Evolutionary conservation across 2,329 filamentous ascomycete species (phyloP).

Genomic region (Didymella lethalis): DNA sequence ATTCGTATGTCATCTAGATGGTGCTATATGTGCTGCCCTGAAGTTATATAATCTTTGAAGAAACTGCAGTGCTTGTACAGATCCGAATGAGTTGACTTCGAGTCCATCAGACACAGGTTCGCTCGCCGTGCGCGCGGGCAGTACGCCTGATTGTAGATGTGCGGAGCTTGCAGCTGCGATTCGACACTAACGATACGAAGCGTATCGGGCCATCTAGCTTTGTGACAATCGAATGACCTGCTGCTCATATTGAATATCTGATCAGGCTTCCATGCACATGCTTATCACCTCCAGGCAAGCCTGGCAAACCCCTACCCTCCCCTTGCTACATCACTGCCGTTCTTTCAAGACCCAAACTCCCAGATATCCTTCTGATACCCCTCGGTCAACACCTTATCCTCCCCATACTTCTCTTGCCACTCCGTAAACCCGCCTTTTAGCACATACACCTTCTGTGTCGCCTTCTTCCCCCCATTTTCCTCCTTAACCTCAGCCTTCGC

Average conservation of each 20-base stretch:
- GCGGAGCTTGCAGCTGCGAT: too few relatives aligned
- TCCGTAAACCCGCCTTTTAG: constrained; percentile 83
- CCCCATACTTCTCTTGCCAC: constrained; percentile 86
- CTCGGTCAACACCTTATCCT: constrained; percentile 82
- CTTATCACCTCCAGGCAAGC: too few relatives aligned
- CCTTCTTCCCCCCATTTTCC: background rate
- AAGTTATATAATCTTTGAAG: background rate
- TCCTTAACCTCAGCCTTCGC: constrained; percentile 18
- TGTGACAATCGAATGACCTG: too few relatives aligned
- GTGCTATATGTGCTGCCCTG: background rate
- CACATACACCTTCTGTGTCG: constrained; percentile 77
- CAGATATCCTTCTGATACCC: constrained; percentile 86
- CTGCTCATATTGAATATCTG: too few relatives aligned
- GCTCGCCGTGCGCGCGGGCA: too few relatives aligned
- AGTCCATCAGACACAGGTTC: too few relatives aligned
- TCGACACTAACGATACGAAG: too few relatives aligned
- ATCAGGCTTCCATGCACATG: too few relatives aligned
- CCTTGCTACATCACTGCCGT: too few relatives aligned
- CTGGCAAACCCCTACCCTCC: too few relatives aligned
- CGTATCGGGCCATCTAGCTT: too few relatives aligned
- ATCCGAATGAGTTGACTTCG: background rate
- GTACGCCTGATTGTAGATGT: too few relatives aligned
- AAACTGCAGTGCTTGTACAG: background rate
- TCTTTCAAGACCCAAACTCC: constrained; percentile 55
- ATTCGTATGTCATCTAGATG: background rate